Conservation (phyloP, 805 yeast species). For the Pichia exigua region DNA sequence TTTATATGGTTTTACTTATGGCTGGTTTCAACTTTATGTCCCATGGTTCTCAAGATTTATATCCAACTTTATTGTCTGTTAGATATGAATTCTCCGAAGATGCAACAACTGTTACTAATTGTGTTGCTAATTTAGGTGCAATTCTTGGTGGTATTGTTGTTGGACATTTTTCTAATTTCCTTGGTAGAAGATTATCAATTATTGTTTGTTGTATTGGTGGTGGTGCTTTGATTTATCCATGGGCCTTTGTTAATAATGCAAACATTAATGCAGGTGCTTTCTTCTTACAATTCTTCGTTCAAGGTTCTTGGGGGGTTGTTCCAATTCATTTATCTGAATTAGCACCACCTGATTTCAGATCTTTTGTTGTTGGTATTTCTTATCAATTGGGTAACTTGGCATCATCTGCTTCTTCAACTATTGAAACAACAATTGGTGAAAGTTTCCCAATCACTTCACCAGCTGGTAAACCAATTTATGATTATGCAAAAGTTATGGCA, state of each 20-base stretch:
- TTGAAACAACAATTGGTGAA: conserved; percentile 56
- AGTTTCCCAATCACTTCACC: conserved; percentile 35
- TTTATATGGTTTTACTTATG: conserved; percentile 52
- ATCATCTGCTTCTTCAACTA: conserved; percentile 61
- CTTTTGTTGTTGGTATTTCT: conserved; percentile 55
- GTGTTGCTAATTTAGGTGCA: conserved; percentile 54
- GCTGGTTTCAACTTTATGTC: conserved; percentile 56
- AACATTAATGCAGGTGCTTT: conserved; percentile 54
- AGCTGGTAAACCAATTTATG: conserved; percentile 28
- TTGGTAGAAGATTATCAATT: conserved; percentile 49
- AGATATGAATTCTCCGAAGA: conserved; percentile 37
- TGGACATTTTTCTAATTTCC: conserved; percentile 47
- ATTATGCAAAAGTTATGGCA: conserved; percentile 58
- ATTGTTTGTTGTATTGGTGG: conserved; percentile 46
- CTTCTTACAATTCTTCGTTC: conserved; percentile 55
- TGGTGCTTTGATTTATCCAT: conserved; percentile 57
- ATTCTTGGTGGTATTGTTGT: conserved; percentile 46
- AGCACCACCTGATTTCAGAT: conserved; percentile 54
- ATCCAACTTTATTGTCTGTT: conserved; percentile 44
- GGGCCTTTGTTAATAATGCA: conserved; percentile 41
- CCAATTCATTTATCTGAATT: conserved; percentile 57
- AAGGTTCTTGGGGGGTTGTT: conserved; percentile 64
- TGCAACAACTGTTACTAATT: conserved; percentile 46
- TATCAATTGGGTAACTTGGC: conserved; percentile 66
- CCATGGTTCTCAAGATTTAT: conserved; percentile 58